Conservation (phyloP, 2,329 filamentous ascomycete genomes). For the Zymoseptoria pseudotritici region DNA sequence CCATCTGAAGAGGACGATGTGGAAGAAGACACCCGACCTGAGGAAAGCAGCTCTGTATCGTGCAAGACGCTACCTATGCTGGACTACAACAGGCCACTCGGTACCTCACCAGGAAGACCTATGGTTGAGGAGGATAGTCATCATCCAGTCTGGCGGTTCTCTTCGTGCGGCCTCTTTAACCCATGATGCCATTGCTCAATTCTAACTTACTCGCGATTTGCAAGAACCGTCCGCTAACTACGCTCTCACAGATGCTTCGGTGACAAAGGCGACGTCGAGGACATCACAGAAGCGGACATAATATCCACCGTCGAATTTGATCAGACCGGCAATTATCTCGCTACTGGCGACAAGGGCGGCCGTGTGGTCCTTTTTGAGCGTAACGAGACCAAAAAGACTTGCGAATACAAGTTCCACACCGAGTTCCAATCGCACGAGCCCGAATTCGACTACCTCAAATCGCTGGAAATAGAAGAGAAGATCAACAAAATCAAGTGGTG, state of each 20-base stretch:
- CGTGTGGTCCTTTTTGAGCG: conserved; percentile 81
- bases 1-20: background rate
- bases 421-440: conserved; percentile 99
- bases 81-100: background rate
- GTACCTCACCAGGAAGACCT: background rate
- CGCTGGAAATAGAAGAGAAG: conserved; percentile 98
- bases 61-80: background rate
- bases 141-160: background rate
- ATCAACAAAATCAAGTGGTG: conserved; percentile 99
- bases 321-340: conserved; percentile 81
- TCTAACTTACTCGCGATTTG: background rate
- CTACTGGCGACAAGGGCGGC: conserved; percentile 83
- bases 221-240: conserved; percentile 17
- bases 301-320: conserved; percentile 89
- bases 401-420: conserved; percentile 99
- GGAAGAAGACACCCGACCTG: background rate
- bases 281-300: conserved; percentile 95
- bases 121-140: background rate
- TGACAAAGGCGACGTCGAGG: conserved; percentile 98
- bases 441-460: conserved; percentile 99
- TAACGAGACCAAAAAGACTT: conserved; percentile 99
- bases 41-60: background rate
- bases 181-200: background rate
- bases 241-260: conserved; percentile 74
- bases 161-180: background rate